These are phyloP conservation scores for Pythium aristosporum DNA, from an alignment of 352 stramenopile genomes.

Conservation along the genomic window DNA sequence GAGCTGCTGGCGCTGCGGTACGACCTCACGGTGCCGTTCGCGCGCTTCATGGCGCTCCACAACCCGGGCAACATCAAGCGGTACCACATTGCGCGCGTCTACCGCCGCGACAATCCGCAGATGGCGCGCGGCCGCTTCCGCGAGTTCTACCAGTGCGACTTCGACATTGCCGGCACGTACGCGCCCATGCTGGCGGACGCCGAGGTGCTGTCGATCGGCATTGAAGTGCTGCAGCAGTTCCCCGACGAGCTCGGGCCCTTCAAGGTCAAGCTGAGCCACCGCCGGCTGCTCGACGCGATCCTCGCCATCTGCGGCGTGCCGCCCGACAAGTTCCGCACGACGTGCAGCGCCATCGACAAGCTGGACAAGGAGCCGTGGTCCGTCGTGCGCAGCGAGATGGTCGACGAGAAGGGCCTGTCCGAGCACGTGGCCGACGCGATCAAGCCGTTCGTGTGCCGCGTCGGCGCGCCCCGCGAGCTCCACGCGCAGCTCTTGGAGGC, in stretches of 20 bases:
- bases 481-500: constrained; percentile 70
- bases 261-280: constrained; percentile 98
- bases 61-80: constrained; percentile 98
- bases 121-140: constrained; percentile 95
- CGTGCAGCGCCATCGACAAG: constrained; percentile 99
- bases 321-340: constrained; percentile 95
- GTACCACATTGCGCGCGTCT: constrained; percentile 98
- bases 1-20: constrained; percentile 95
- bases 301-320: constrained; percentile 97
- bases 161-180: constrained; percentile 97
- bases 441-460: constrained; percentile 91
- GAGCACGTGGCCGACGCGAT: constrained; percentile 93
- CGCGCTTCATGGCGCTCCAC: constrained; percentile 97
- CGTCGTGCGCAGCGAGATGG: constrained; percentile 91
- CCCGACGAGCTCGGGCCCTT: constrained; percentile 87
- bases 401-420: constrained; percentile 96
- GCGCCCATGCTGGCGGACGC: constrained; percentile 96
- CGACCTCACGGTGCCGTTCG: constrained; percentile 98
- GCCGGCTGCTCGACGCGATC: constrained; percentile 95
- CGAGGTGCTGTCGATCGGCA: constrained; percentile 95
- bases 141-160: constrained; percentile 99
- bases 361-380: constrained; percentile 98
- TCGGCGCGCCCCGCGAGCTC: constrained; percentile 86
- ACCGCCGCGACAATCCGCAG: constrained; percentile 95
- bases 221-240: constrained; percentile 90